phyloP scores from a whole-genome alignment of 1,284 basidiomycete species.

The Trametes polyzona region DNA sequence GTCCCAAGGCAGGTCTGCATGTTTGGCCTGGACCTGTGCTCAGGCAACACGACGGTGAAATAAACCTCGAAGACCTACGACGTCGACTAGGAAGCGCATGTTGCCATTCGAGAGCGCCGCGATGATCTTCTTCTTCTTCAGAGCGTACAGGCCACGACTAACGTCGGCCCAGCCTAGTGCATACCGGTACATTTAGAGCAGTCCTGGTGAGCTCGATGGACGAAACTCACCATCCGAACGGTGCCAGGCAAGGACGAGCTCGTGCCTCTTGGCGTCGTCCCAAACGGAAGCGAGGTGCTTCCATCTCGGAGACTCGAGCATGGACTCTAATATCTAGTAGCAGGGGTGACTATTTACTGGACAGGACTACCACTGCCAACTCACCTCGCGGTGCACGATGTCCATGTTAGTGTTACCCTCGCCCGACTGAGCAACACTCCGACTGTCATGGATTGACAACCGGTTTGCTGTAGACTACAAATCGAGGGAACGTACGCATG shows the following conservation, averaged over 20 bases:
- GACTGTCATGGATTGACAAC: slow-evolving; percentile 17
- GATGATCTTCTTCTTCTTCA: slow-evolving; percentile 57
- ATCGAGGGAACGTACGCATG: slow-evolving; percentile 48
- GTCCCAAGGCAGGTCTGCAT: slow-evolving; percentile 64
- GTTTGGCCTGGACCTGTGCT: slow-evolving; percentile 61
- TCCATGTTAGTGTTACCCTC: slow-evolving; percentile 58
- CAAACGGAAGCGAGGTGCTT: slow-evolving; percentile 45
- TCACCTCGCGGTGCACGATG: slow-evolving; percentile 56
- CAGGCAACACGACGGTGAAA: neutral
- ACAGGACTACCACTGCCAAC: neutral
- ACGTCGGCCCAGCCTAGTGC: slow-evolving; percentile 63
- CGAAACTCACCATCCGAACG: slow-evolving; percentile 51
- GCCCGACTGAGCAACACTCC: slow-evolving; percentile 45
- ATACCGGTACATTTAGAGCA: too few species aligned
- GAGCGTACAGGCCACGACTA: slow-evolving; percentile 48
- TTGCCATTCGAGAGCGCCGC: slow-evolving; percentile 67
- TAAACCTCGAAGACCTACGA: slow-evolving; percentile 47
- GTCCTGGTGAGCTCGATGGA: too few species aligned
- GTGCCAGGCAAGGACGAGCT: slow-evolving; percentile 61
- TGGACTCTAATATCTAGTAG: slow-evolving; percentile 54
- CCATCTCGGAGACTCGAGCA: slow-evolving; percentile 55
- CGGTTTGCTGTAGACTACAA: neutral
- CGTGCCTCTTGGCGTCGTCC: slow-evolving; percentile 45
- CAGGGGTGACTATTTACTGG: neutral
- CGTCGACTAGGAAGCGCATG: slow-evolving; percentile 59